Conservation (phyloP, 2,329 filamentous ascomycete species). For the Ophiostoma sp. region DNA sequence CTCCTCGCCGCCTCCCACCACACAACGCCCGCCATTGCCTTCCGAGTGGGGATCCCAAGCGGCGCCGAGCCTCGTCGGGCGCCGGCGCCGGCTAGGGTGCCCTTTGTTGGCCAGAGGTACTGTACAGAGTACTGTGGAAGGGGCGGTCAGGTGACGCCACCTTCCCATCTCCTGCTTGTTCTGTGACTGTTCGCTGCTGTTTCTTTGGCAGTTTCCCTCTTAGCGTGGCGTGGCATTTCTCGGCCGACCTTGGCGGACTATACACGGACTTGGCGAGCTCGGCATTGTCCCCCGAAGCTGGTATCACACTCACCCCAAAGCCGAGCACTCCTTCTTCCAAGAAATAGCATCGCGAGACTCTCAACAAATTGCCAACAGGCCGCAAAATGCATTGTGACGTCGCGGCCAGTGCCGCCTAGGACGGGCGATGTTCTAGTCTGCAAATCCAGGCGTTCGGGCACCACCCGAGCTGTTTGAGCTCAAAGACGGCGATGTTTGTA, state of each 20-base stretch:
- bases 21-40: constrained; percentile 7
- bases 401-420: background rate
- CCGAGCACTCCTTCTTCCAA: background rate
- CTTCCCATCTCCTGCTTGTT: background rate
- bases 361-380: background rate
- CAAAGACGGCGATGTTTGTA: background rate
- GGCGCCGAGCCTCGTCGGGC: constrained; percentile 19
- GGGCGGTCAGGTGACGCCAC: constrained; percentile 1
- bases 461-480: background rate
- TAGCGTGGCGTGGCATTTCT: constrained; percentile 16
- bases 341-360: background rate
- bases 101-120: background rate
- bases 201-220: background rate
- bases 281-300: background rate
- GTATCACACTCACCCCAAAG: background rate
- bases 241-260: background rate
- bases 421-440: background rate
- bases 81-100: constrained; percentile 3
- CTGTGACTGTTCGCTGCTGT: background rate
- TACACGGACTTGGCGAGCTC: background rate
- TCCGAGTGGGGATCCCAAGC: constrained; percentile 15
- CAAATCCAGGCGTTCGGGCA: background rate
- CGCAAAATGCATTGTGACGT: background rate
- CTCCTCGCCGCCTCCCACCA: background rate
- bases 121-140: background rate